These are phyloP conservation scores for Arthrinium phaeospermum DNA, from an alignment of 2,329 filamentous ascomycete species.

Conservation along the genomic window DNA sequence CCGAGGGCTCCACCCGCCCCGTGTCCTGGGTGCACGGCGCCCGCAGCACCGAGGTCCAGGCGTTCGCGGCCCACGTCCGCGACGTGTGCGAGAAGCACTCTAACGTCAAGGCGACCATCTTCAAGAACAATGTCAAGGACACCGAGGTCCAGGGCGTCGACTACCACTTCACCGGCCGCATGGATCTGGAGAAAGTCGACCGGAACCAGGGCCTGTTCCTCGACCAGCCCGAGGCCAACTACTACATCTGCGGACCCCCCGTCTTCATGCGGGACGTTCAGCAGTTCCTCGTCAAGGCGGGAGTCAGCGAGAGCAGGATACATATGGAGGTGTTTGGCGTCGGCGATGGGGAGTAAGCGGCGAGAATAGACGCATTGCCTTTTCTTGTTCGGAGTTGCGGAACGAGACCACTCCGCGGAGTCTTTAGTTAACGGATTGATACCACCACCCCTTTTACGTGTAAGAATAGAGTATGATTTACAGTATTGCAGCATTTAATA, in stretches of 20 bases:
- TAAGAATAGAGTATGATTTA: not conserved
- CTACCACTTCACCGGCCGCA: conserved; percentile 63
- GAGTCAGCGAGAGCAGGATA: conserved; percentile 64
- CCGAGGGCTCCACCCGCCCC: conserved; percentile 44
- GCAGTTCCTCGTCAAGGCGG: conserved; percentile 56
- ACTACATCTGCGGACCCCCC: conserved; percentile 75
- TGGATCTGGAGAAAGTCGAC: conserved; percentile 64
- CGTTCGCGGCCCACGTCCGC: conserved; percentile 60
- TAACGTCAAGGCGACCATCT: conserved; percentile 60
- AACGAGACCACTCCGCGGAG: not conserved
- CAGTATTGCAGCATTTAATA: not conserved
- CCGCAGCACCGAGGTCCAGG: conserved; percentile 54
- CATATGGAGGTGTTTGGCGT: conserved; percentile 74
- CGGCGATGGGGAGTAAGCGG: conserved; percentile 45
- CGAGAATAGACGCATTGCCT: not conserved
- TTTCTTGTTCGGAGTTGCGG: not conserved
- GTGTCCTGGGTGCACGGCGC: conserved; percentile 70
- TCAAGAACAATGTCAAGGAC: conserved; percentile 57
- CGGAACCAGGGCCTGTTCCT: conserved; percentile 60
- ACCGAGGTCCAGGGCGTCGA: conserved; percentile 55
- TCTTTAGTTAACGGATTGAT: not conserved
- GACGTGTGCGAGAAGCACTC: conserved; percentile 47
- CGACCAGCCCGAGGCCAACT: conserved; percentile 60
- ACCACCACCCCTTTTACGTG: not conserved
- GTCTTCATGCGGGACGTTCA: conserved; percentile 71